Conservation (phyloP, 768 basidiomycete species). For the Ephemerocybe angulata region DNA sequence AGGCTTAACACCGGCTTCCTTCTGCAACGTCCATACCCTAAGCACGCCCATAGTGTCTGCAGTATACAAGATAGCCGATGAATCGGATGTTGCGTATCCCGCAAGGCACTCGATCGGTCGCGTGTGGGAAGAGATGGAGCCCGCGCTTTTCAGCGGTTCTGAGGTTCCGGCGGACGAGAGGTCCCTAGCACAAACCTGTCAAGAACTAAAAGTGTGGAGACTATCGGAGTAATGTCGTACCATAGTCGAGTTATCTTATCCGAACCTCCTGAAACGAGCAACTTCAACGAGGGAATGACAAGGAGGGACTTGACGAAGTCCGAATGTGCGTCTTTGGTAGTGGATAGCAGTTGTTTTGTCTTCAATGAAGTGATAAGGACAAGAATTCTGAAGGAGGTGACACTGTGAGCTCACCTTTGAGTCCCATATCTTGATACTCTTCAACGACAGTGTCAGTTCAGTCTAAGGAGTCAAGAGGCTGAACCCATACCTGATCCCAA, state of each 20-base stretch:
- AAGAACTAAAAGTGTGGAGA: background rate
- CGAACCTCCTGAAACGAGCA: conserved; percentile 84
- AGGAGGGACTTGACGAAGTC: conserved; percentile 90
- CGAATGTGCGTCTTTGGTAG: conserved; percentile 65
- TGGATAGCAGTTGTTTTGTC: conserved; percentile 68
- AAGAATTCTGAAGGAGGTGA: background rate
- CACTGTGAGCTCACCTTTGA: conserved; percentile 54
- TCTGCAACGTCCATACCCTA: conserved; percentile 70
- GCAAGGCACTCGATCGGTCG: conserved; percentile 82
- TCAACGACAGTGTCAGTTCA: conserved; percentile 8
- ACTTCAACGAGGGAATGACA: conserved; percentile 57
- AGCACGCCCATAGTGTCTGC: conserved; percentile 92
- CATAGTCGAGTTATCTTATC: conserved; percentile 88
- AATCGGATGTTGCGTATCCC: conserved; percentile 46
- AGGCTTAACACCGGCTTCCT: conserved; percentile 25
- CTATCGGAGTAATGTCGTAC: conserved; percentile 41
- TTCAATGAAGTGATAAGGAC: conserved; percentile 26
- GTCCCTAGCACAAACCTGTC: conserved; percentile 47
- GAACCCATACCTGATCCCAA: conserved; percentile 74
- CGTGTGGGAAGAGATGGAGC: conserved; percentile 78
- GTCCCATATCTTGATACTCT: conserved; percentile 91
- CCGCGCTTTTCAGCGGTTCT: conserved; percentile 47
- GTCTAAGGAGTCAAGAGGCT: background rate
- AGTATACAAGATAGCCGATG: conserved; percentile 60
- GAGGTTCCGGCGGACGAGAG: conserved; percentile 38